Percentiles rank a stretch among this genome's conserved stretches.
These are phyloP conservation scores for Aspergillus brunneoviolaceus DNA, from an alignment of 2,329 filamentous ascomycete genomes.

Conservation along the genomic window DNA sequence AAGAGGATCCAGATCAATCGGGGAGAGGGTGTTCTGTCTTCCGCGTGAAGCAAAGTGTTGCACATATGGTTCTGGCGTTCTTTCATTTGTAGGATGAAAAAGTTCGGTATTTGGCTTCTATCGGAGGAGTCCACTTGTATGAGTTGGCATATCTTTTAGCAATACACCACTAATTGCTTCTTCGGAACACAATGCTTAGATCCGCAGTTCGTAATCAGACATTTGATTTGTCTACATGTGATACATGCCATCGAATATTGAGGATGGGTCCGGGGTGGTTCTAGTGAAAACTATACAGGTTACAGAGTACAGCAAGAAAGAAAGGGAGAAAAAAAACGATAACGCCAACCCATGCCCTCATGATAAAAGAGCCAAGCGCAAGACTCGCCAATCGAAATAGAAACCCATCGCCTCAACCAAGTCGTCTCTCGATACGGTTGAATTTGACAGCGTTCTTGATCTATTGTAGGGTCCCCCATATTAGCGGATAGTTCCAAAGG, in stretches of 20 bases:
- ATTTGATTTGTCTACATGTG: slow-evolving; percentile 12
- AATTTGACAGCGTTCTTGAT: slow-evolving; percentile 59
- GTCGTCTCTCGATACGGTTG: slow-evolving; percentile 58
- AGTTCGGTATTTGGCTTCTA: slow-evolving; percentile 22
- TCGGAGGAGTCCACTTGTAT: slow-evolving; percentile 5
- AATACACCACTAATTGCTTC: slow-evolving; percentile 2
- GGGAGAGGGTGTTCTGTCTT: slow-evolving; percentile 52
- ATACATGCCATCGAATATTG: slow-evolving; percentile 16
- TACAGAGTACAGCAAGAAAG: slow-evolving; percentile 13
- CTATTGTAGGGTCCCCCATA: slow-evolving; percentile 33
- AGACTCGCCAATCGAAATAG: slow-evolving; percentile 22
- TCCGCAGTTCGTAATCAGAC: neutral
- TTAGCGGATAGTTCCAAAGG: slow-evolving; percentile 19
- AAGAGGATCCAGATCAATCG: slow-evolving; percentile 91
- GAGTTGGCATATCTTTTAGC: slow-evolving; percentile 7
- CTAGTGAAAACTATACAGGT: slow-evolving; percentile 3
- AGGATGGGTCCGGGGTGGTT: neutral
- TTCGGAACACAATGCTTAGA: neutral
- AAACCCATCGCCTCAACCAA: slow-evolving; percentile 25
- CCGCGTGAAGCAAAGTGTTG: slow-evolving; percentile 27
- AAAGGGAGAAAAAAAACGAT: slow-evolving; percentile 16
- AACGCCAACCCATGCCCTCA: slow-evolving; percentile 23
- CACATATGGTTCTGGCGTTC: slow-evolving; percentile 31
- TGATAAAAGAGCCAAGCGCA: slow-evolving; percentile 20
- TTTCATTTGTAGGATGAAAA: slow-evolving; percentile 28